Percentiles rank a stretch among this genome's conserved stretches.
Conservation (phyloP, 345 rosid genomes). For the Laguncularia racemosa region DNA sequence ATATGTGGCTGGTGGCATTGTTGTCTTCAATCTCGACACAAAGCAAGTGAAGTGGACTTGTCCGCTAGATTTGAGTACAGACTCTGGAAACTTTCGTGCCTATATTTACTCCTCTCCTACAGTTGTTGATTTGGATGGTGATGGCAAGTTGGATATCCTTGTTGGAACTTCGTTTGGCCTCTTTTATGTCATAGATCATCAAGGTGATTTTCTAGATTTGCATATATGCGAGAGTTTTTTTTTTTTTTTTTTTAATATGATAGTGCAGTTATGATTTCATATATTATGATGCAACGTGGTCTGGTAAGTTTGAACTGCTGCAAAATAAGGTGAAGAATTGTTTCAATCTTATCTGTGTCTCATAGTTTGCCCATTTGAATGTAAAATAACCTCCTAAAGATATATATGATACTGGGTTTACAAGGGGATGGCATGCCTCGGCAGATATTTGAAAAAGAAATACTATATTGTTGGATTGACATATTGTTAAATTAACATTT, state of each 20-base stretch:
- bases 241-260: conserved; percentile 1
- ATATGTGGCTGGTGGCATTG: conserved; percentile 82
- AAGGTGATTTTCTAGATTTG: conserved; percentile 42
- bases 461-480: no score
- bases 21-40: conserved; percentile 92
- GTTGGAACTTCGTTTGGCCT: conserved; percentile 96
- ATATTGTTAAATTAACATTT: no score
- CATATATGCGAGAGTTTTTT: not conserved
- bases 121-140: conserved; percentile 98
- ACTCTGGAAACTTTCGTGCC: conserved; percentile 60
- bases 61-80: conserved; percentile 83
- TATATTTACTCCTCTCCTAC: conserved; percentile 92
- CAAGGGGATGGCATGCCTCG: no score
- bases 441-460: no score
- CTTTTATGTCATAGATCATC: conserved; percentile 95
- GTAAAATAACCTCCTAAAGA: no score
- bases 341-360: no score
- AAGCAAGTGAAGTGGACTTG: conserved; percentile 95
- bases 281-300: no score
- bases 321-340: no score
- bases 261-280: conserved; percentile 1
- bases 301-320: no score
- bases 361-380: no score
- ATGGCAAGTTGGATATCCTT: conserved; percentile 95
- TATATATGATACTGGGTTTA: no score